Percentiles rank a stretch among this genome's conserved stretches.
Evolutionary conservation across 768 basidiomycete species (phyloP).

Genomic region (Kwoniella dejecticola): DNA sequence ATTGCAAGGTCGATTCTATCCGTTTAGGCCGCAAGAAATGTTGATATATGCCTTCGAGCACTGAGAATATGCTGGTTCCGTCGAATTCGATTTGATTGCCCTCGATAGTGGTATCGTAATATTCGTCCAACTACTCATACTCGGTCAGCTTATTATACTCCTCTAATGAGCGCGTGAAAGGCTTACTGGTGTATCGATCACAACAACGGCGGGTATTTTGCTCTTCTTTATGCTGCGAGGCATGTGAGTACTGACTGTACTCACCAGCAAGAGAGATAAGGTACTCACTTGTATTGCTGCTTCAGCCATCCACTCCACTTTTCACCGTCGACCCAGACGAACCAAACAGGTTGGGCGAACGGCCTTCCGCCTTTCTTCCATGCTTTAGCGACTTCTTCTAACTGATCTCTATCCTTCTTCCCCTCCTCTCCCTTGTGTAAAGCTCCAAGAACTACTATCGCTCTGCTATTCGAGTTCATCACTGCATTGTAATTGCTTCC

Average conservation of each 20-base stretch:
- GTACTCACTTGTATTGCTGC: conserved; percentile 72
- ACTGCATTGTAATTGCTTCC: conserved; percentile 78
- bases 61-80: conserved; percentile 64
- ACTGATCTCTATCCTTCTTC: conserved; percentile 59
- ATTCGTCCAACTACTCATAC: conserved; percentile 57
- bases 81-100: conserved; percentile 65
- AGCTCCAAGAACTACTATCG: conserved; percentile 73
- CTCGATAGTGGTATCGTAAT: conserved; percentile 69
- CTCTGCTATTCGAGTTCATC: conserved; percentile 75
- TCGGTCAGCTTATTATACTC: background rate
- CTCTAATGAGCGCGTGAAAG: too few relatives aligned
- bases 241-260: conserved; percentile 32
- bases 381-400: conserved; percentile 62
- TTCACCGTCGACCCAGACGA: conserved; percentile 84
- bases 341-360: conserved; percentile 63
- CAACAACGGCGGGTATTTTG: conserved; percentile 62
- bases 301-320: conserved; percentile 88
- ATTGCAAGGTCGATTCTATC: conserved; percentile 47
- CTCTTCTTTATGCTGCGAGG: conserved; percentile 51
- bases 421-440: conserved; percentile 47
- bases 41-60: conserved; percentile 68
- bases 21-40: conserved; percentile 49
- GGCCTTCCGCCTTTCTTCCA: conserved; percentile 63
- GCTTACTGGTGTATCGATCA: conserved; percentile 77
- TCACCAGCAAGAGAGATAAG: too few relatives aligned